Evolutionary conservation across 2,329 filamentous ascomycete species (phyloP).

Genomic region (Penicillium sumatraense): DNA sequence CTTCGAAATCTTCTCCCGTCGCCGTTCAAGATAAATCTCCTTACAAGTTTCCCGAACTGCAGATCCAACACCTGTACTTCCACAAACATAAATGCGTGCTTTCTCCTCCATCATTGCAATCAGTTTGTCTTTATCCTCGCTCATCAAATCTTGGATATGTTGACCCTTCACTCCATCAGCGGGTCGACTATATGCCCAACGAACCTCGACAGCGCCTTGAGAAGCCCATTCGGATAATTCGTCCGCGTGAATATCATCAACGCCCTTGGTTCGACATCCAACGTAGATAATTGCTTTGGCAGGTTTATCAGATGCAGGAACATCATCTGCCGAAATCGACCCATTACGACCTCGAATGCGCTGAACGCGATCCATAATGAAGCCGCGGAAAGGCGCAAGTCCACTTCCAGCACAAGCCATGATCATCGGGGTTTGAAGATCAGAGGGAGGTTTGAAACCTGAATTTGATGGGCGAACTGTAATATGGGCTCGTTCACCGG

Average conservation of each 20-base stretch:
- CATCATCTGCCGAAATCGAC: slow-evolving; percentile 13
- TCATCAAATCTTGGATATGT: slow-evolving; percentile 59
- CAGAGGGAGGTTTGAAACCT: slow-evolving; percentile 41
- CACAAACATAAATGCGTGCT: slow-evolving; percentile 68
- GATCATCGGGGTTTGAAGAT: slow-evolving; percentile 43
- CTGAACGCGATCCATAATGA: slow-evolving; percentile 64
- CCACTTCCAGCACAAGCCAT: slow-evolving; percentile 54
- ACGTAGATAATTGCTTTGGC: slow-evolving; percentile 42
- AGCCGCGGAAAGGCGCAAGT: slow-evolving; percentile 66
- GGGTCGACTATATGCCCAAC: slow-evolving; percentile 63
- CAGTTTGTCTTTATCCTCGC: slow-evolving; percentile 52
- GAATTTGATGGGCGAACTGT: slow-evolving; percentile 40
- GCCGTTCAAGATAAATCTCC: slow-evolving; percentile 36
- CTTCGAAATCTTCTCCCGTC: slow-evolving; percentile 39
- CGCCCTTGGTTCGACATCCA: slow-evolving; percentile 40
- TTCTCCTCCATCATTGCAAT: slow-evolving; percentile 52
- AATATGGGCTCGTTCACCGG: slow-evolving; percentile 38
- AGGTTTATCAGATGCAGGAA: slow-evolving; percentile 23
- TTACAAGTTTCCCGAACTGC: slow-evolving; percentile 51
- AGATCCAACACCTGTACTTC: slow-evolving; percentile 58
- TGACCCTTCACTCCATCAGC: slow-evolving; percentile 51
- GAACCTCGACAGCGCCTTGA: slow-evolving; percentile 64
- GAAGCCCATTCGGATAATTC: slow-evolving; percentile 60
- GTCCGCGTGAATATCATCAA: slow-evolving; percentile 41
- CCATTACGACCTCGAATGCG: slow-evolving; percentile 32